phyloP scores from a whole-genome alignment of 352 stramenopile genomes.

The Pythium monospermum region DNA sequence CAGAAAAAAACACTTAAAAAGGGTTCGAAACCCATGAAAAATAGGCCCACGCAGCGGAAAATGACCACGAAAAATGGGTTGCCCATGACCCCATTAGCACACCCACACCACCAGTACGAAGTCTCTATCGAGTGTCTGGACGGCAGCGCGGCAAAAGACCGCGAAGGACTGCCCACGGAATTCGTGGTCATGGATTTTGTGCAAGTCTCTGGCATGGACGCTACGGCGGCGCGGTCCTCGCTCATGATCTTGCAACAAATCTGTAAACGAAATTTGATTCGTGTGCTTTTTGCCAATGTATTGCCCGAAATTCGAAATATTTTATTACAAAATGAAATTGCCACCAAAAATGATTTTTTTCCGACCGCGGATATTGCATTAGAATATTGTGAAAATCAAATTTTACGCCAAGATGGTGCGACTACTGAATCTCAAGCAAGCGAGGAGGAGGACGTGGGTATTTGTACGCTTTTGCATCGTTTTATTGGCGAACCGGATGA shows the following conservation, averaged over 20 bases:
- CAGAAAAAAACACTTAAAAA: slow-evolving; percentile 42
- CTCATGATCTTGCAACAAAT: slow-evolving; percentile 84
- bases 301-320: slow-evolving; percentile 63
- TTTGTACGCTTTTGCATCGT: slow-evolving; percentile 64
- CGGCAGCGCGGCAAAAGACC: slow-evolving; percentile 42
- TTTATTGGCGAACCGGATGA: slow-evolving; percentile 78
- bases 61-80: too few species aligned
- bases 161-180: slow-evolving; percentile 58
- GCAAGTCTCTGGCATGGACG: slow-evolving; percentile 86
- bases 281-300: slow-evolving; percentile 62
- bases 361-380: slow-evolving; percentile 66
- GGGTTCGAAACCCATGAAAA: too few species aligned
- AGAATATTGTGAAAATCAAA: slow-evolving; percentile 71
- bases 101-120: slow-evolving; percentile 25
- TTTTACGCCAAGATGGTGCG: slow-evolving; percentile 60
- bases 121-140: slow-evolving; percentile 69
- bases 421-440: slow-evolving; percentile 41
- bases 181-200: slow-evolving; percentile 89
- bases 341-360: slow-evolving; percentile 55
- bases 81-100: slow-evolving; percentile 46
- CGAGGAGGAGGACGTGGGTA: slow-evolving; percentile 38
- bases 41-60: too few species aligned
- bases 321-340: slow-evolving; percentile 73
- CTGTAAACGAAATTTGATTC: slow-evolving; percentile 66
- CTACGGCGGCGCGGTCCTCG: slow-evolving; percentile 70